Conservation (phyloP, 1,139 yeast species). For the Protomyces pachydermus region DNA sequence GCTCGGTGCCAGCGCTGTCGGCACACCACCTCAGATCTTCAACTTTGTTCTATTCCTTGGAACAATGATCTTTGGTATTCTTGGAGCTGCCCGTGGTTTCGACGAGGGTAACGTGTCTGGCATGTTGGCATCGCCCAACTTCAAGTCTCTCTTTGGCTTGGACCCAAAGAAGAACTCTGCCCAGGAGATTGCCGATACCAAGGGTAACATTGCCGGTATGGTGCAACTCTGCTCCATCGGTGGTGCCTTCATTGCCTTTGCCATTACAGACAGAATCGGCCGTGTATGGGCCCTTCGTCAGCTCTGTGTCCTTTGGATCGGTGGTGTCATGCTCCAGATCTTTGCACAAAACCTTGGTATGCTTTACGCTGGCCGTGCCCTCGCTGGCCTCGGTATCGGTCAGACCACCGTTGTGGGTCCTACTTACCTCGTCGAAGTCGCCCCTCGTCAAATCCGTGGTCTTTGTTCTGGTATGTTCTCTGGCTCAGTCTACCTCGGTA, state of each 20-base stretch:
- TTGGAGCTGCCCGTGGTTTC: conserved; percentile 58
- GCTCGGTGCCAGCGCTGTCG: conserved; percentile 1
- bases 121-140: conserved; percentile 45
- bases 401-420: conserved; percentile 59
- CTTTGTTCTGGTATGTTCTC: conserved; percentile 50
- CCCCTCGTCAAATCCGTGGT: conserved; percentile 54
- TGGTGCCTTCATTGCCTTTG: conserved; percentile 52
- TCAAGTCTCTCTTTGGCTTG: conserved; percentile 45
- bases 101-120: conserved; percentile 58
- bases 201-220: conserved; percentile 40
- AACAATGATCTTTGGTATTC: conserved; percentile 53
- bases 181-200: conserved; percentile 5
- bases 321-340: conserved; percentile 53
- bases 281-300: conserved; percentile 51
- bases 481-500: conserved; percentile 55
- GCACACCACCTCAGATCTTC: neutral
- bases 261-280: conserved; percentile 52
- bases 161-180: neutral
- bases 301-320: conserved; percentile 47
- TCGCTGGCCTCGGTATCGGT: conserved; percentile 56
- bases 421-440: conserved; percentile 50
- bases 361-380: conserved; percentile 45
- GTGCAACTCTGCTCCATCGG: conserved; percentile 59
- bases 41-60: conserved; percentile 16
- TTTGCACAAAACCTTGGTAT: conserved; percentile 48